Conservation (phyloP, 2,329 filamentous ascomycete species). For the Shiraia bambusicola region DNA sequence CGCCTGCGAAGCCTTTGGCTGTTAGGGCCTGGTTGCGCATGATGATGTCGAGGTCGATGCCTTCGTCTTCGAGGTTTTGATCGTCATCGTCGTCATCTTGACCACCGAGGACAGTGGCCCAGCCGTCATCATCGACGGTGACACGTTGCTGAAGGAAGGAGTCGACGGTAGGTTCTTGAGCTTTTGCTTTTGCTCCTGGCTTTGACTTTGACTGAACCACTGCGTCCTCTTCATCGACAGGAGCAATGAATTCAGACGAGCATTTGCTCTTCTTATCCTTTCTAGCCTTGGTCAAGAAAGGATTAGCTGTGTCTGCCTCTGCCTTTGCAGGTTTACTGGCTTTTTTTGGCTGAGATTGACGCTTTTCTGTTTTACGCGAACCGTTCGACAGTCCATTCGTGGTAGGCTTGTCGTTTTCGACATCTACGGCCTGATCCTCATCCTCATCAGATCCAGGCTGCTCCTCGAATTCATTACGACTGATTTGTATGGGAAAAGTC, state of each 20-base stretch:
- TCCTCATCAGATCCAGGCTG: constrained; percentile 52
- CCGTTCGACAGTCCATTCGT: constrained; percentile 14
- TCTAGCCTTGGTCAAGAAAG: constrained; percentile 38
- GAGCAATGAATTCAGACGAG: constrained; percentile 17
- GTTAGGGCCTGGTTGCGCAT: constrained; percentile 66
- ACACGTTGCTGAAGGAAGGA: constrained; percentile 36
- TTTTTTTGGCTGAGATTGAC: constrained; percentile 3
- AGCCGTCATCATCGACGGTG: constrained; percentile 46
- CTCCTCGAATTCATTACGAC: constrained; percentile 62
- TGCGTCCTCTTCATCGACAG: constrained; percentile 9
- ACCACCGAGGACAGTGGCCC: constrained; percentile 47
- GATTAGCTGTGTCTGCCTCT: constrained; percentile 21
- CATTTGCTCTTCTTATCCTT: constrained; percentile 27
- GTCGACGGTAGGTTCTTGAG: constrained; percentile 21
- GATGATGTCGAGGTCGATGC: constrained; percentile 44
- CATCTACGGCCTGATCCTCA: constrained; percentile 19
- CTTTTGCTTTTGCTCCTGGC: constrained; percentile 15
- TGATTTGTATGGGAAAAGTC: constrained; percentile 31
- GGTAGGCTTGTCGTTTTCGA: constrained; percentile 27
- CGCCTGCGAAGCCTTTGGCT: constrained; percentile 79
- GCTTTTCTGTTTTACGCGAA: constrained; percentile 8
- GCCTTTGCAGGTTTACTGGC: constrained; percentile 5
- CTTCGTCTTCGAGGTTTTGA: constrained; percentile 42
- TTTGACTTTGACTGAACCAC: constrained; percentile 23
- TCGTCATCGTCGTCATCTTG: constrained; percentile 34